Base-by-base conservation (phyloP, 2,329 filamentous ascomycete species). In the Ambrosiella cleistominuta region DNA sequence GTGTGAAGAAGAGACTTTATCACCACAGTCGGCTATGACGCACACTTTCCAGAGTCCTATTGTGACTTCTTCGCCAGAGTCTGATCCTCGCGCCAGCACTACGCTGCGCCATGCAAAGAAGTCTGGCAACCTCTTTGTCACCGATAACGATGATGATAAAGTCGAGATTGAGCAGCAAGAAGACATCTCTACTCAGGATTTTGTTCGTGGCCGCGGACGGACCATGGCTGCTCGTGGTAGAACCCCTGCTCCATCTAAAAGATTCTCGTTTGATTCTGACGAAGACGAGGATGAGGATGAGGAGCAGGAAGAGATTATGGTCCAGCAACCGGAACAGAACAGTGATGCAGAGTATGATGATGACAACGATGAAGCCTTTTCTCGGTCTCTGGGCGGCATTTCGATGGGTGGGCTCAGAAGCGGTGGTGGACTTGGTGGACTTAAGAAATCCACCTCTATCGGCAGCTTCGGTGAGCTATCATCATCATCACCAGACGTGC, bases 1-100 rank as follows among this genome's bases (percentile, higher is more conserved):
- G 66, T 91, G 87, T 64, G 78, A 85, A 45, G 83, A 83, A 54
- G 88, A 93, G 62, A 85, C 84, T 0, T 82, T 85, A 0, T 86
- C 91, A 61, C 72, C 77, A 15, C 79, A 78, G 65, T 49, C 74
- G 37, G 82, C 75, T 38, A 79, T 82, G 75, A 82, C 81, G 66
- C 79, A 82, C 65, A 79, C 76, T 64, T 71, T 73, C 56, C 71
- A 72, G 62, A 75, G 76, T 63, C 73, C 80, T 1, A 63, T 73
- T 55, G 63, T 82, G 49, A 85, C 86, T 1, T 88, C 87, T 0
- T 82, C 88, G 0, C 94, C 88, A 0, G 19, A 54, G 12, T 84
- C 89, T 65, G 88, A 93, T 69, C 94, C 89, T 0, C 71, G 94
- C 1, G 79, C 85, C 54, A 87, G 56, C 27, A 60, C 59, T 6